Base-by-base conservation (phyloP, 2,329 filamentous ascomycete species). In the Aaosphaeria pasadenensis region DNA sequence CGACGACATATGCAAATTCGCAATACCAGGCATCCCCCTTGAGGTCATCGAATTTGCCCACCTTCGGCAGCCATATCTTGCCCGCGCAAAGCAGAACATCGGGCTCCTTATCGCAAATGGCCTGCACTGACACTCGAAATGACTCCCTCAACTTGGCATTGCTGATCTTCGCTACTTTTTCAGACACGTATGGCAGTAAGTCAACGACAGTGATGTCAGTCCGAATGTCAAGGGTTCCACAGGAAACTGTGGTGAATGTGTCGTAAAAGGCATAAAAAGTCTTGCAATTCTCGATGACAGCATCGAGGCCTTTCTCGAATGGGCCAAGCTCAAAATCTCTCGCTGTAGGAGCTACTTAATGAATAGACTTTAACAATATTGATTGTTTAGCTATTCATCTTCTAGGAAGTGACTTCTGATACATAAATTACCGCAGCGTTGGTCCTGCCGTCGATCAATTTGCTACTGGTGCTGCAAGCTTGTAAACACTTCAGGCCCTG, bases 151-250 rank as follows among this genome's bases (percentile, higher is more conserved):
- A 45, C 29, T 36, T 29, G 32, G 43, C 33, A 45, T 45, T 33
- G 42, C n/a, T 24, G 42, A 44, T 44, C 7, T 44, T 13, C 6
- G 11, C 42, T 44, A 44, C 30, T 6, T 44, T 30, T 6, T 44
- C 42, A 13, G 28, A 33, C 42, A 44, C 29, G 42, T 44, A 44
- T 44, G 42, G 42, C 42, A 44, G 42, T 33, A 44, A 44, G 29
- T 44, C 42, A 13, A 44, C 7, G n/a, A 44, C 42, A 44, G 29
- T 44, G 30, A 44, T 44, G 42, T 33, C 42, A 13, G 42, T 44
- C 42, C 29, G 42, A 44, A 44, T 44, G 30, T 44, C 42, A 31
- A 44, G 42, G 30, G 42, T 44, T 44, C 29, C 42, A 13, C 42
- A 44, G 42, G 42, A 44, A 44, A 33, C 42, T 44, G 7, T 44